phyloP scores from a whole-genome alignment of 768 basidiomycete genomes.

The Leucosporidium yakuticum region DNA sequence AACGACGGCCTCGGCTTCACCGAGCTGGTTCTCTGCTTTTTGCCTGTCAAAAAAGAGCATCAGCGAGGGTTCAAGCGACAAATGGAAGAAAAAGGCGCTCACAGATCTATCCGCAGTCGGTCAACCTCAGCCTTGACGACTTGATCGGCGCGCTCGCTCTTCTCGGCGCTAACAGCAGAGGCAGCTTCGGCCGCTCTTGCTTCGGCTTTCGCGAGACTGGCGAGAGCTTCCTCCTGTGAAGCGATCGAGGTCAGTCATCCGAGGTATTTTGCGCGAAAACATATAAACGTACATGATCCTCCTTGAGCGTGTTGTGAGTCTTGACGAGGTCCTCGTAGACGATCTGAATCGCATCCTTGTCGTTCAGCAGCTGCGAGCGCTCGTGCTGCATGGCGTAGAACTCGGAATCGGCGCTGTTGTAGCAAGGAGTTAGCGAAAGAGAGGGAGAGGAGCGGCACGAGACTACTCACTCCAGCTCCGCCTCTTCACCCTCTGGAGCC shows the following conservation, averaged over 20 bases:
- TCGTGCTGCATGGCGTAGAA: slow-evolving; percentile 80
- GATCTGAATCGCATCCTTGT: slow-evolving; percentile 81
- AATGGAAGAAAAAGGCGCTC: slow-evolving; percentile 45
- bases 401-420: slow-evolving; percentile 64
- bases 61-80: neutral
- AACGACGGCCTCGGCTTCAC: slow-evolving; percentile 70
- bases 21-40: slow-evolving; percentile 89
- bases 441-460: neutral
- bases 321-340: slow-evolving; percentile 68
- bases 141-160: slow-evolving; percentile 11
- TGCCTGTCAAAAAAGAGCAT: slow-evolving; percentile 52
- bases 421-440: neutral
- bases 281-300: slow-evolving; percentile 21
- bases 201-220: neutral
- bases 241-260: neutral
- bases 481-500: slow-evolving; percentile 47
- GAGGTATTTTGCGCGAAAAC: no score
- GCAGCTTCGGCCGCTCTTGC: neutral
- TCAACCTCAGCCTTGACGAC: slow-evolving; percentile 75
- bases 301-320: slow-evolving; percentile 66
- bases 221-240: slow-evolving; percentile 54
- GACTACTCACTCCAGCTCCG: slow-evolving; percentile 54
- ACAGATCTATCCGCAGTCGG: slow-evolving; percentile 74
- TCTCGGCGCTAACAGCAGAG: neutral
- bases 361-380: slow-evolving; percentile 64